Conservation (phyloP, 2,329 filamentous ascomycete species). For the Aureobasidium uvarum region DNA sequence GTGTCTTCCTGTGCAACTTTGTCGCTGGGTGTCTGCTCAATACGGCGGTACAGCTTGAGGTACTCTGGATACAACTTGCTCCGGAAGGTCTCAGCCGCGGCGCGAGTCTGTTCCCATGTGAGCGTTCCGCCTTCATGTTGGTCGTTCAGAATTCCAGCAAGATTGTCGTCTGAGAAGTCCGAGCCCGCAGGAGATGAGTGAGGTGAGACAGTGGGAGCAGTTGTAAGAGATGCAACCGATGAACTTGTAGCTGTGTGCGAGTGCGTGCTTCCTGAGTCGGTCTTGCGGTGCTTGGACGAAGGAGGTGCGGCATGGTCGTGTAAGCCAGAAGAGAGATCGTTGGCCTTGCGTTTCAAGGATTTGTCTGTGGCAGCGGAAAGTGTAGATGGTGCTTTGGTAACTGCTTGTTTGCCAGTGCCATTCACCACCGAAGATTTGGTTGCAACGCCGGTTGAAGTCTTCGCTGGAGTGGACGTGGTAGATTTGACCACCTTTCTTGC, state of each 20-base stretch:
- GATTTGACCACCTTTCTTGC: constrained; percentile 32
- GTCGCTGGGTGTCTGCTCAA: constrained; percentile 32
- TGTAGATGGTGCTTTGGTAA: constrained; percentile 30
- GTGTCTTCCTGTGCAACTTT: constrained; percentile 45
- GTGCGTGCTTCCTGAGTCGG: constrained; percentile 36
- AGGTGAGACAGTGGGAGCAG: constrained; percentile 30
- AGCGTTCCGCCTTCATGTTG: constrained; percentile 26
- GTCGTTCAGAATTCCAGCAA: constrained; percentile 21
- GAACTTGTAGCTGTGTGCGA: constrained; percentile 34
- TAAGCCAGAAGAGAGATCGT: constrained; percentile 37
- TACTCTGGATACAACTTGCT: constrained; percentile 60
- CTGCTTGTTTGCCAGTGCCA: constrained; percentile 29
- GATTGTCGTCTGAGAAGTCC: constrained; percentile 12
- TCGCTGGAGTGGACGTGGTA: constrained; percentile 37
- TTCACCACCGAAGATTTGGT: not conserved
- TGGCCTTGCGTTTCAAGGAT: constrained; percentile 48
- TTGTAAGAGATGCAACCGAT: constrained; percentile 32
- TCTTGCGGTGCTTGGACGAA: constrained; percentile 38
- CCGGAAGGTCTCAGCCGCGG: constrained; percentile 51
- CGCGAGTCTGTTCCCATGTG: constrained; percentile 39
- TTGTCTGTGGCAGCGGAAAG: constrained; percentile 38
- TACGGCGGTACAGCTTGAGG: constrained; percentile 53
- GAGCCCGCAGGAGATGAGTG: constrained; percentile 27
- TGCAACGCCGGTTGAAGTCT: not conserved
- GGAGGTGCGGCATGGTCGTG: constrained; percentile 31